These are phyloP conservation scores for Schizothecium vesticola DNA, from an alignment of 495 filamentous ascomycete genomes.

Conservation along the genomic window DNA sequence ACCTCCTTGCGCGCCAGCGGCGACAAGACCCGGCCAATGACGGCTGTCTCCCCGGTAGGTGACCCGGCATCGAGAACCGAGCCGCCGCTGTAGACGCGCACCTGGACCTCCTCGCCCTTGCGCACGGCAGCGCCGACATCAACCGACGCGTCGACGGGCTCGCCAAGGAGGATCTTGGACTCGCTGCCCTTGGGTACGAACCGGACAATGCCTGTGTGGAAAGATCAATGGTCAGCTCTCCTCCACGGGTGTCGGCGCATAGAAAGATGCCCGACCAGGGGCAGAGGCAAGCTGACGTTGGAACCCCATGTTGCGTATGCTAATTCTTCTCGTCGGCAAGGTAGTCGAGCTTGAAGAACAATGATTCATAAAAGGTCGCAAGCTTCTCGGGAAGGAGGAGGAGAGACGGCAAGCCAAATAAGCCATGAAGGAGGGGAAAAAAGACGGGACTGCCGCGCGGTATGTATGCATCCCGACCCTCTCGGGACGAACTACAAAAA, in stretches of 20 bases:
- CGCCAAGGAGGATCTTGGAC: conserved; percentile 49
- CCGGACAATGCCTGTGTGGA: conserved; percentile 49
- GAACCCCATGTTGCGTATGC: conserved; percentile 6
- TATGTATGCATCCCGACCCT: not conserved
- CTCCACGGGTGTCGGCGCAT: not conserved
- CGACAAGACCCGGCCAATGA: conserved; percentile 50
- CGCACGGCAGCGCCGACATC: conserved; percentile 53
- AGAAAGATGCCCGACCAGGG: not conserved
- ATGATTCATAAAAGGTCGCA: not conserved
- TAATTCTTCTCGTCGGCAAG: not conserved
- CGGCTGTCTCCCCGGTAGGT: conserved; percentile 44
- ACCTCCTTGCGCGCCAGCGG: conserved; percentile 45
- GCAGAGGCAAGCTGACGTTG: conserved; percentile 5
- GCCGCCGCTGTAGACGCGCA: conserved; percentile 49
- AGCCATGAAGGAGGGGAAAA: not conserved
- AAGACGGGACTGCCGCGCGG: not conserved
- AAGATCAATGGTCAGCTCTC: not conserved
- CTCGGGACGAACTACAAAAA: conserved; percentile 1
- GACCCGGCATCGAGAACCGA: conserved; percentile 51
- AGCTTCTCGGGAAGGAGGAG: not conserved
- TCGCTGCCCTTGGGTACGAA: conserved; percentile 51
- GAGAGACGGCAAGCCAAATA: not conserved
- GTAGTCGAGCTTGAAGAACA: not conserved
- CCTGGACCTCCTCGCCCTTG: conserved; percentile 49
- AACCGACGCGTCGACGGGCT: conserved; percentile 47